Base-by-base conservation (phyloP, 768 basidiomycete species). In the Termitomyces bulborhizus region DNA sequence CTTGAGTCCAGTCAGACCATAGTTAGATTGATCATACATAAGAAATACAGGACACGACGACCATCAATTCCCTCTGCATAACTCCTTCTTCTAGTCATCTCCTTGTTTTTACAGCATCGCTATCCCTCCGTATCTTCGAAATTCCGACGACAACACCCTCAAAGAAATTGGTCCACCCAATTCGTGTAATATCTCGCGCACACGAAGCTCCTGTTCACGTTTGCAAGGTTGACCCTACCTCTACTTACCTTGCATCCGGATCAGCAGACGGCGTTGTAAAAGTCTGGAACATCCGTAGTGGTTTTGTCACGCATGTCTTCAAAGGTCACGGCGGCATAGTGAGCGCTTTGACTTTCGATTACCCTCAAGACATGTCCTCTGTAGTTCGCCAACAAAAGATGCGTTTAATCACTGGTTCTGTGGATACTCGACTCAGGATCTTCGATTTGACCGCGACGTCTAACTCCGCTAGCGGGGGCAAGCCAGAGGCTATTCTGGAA, bases 241-340 rank as follows among this genome's bases (percentile, higher is more conserved):
- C 90, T 1, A 86, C 89, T 1, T 88, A 96, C 60, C 80, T 98
- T 60, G 97, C 97, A 6, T 96, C 95, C 16, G 97, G 97, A 1
- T 90, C 96, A 11, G 93, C 96, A 6, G 97, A 99, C 60, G 96
- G 97, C 24, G 80, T 91, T 32, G 97, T 98, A 44, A 98, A 98
- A 74, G 92, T 99, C 9, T 98, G 94, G 94, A 88, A 97, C 67
- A 84, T 94, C 45, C 71, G 77, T 3, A 85, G 85, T 26, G 95
- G 93, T 34, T 94, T 86, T 66, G 83, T 90, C 32, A 99, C 97
- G 0, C 97, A 99, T 68, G 79, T 94, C 12, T 93, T 96, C 78
- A 90, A 89, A 64, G 96, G 95, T 2, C 97, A 98, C 66, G 97
- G 95, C 4, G 97, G 97, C n/a, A 91, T 97, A 57, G 87, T 99